phyloP scores from a whole-genome alignment of 2,329 filamentous ascomycete species.

The Fusarium guadeloupense region DNA sequence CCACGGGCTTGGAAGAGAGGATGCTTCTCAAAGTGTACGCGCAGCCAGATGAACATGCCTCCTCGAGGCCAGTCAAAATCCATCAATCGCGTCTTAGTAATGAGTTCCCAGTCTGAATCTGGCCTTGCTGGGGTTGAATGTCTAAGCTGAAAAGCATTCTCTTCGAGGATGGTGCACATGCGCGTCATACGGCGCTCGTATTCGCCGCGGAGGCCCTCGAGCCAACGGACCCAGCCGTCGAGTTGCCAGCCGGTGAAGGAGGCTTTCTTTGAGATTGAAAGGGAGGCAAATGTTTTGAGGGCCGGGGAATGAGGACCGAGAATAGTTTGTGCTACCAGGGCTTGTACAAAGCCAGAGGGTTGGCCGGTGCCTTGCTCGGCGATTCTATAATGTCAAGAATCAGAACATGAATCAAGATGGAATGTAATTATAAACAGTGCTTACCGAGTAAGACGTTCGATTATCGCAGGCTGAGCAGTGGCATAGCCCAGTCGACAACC shows the following conservation, averaged over 20 bases:
- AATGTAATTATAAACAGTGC: not conserved
- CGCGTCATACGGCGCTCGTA: constrained; percentile 86
- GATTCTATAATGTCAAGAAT: constrained; percentile 59
- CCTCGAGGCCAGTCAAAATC: constrained; percentile 82
- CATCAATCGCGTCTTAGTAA: constrained; percentile 78
- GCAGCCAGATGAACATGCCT: constrained; percentile 93
- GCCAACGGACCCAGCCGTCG: constrained; percentile 90
- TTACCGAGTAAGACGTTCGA: constrained; percentile 70
- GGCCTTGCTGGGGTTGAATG: constrained; percentile 60
- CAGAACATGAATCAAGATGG: not conserved
- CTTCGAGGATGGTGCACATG: constrained; percentile 80
- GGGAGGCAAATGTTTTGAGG: constrained; percentile 53
- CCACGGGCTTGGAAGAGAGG: constrained; percentile 65
- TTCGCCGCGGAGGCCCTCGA: constrained; percentile 81
- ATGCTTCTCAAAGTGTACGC: constrained; percentile 75
- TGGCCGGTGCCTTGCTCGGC: constrained; percentile 83
- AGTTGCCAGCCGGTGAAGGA: constrained; percentile 74
- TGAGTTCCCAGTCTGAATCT: constrained; percentile 75
- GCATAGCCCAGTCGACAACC: constrained; percentile 93
- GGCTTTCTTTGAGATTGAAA: constrained; percentile 59
- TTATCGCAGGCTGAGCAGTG: constrained; percentile 80
- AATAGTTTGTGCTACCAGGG: constrained; percentile 79
- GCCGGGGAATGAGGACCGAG: constrained; percentile 70
- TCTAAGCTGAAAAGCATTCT: constrained; percentile 71
- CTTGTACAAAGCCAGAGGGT: constrained; percentile 89